Base-by-base conservation (phyloP, 352 stramenopile species). In the Blastocystis hominis region DNA sequence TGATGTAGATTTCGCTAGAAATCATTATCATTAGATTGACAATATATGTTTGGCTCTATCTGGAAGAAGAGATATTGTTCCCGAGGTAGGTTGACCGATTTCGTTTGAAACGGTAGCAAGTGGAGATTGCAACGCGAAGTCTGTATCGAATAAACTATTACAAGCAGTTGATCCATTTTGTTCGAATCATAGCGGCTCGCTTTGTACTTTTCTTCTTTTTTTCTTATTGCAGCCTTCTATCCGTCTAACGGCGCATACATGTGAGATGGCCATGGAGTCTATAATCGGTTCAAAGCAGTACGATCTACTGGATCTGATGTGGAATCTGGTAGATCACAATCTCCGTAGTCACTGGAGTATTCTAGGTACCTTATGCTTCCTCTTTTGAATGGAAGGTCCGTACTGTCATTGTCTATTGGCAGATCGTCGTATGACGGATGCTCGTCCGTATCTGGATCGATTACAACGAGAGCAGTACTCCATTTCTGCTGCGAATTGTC, bases 331-430 rank as follows among this genome's bases (percentile, higher is more conserved):
- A 20, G 66, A 77, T 56, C 17, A 17, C 5, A 56, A 36, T 20
- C 30, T 50, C 20, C 66, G 50, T 36, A 17, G 36, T 2, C 42
- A 77, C 50, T 77, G 66, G 66, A 46, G 66, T 56, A 40, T 77
- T 24, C n/a, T 77, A n/a, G 50, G 66, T 77, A 56, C 44, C 20
- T 34, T 44, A 2, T 55, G 2, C 30, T 40, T 1, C 2, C 5
- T 77, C 40, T 15, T n/a, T 77, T 54, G 2, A 59, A n/a, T 55
- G 3, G 4, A 20, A 77, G 66, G 66, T 77, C 38, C 50, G 24
- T 77, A 77, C n/a, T 77, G 66, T 77, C 66, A 77, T 50, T 38
- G 47, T 44, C 50, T 84, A 5, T 50, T 84, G 24, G 44, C 72
- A 24, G 46, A 44, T 20, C 50, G 55, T 38, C 72, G 72, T 3